Conservation (phyloP, 2,329 filamentous ascomycete genomes). For the Pezicula carpinea region DNA sequence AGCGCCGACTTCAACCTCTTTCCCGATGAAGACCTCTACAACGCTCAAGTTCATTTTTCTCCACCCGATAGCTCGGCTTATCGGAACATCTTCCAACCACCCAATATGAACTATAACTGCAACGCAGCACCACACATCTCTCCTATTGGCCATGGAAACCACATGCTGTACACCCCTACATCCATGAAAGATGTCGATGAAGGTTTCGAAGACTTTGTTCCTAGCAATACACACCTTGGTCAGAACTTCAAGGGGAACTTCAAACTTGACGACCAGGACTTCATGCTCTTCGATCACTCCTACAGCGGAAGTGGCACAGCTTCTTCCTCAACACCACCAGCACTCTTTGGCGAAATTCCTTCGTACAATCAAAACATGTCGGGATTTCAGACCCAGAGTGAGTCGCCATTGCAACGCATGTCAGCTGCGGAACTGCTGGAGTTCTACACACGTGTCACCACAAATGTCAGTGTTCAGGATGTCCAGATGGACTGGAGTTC, state of each 20-base stretch:
- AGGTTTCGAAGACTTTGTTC: constrained; percentile 24
- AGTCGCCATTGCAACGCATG: constrained; percentile 11
- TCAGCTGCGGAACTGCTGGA: constrained; percentile 22
- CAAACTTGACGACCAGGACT: constrained; percentile 14
- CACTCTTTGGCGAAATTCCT: constrained; percentile 26
- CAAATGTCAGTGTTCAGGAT: constrained; percentile 12
- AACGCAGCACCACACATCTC: constrained; percentile 54
- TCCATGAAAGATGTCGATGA: constrained; percentile 61
- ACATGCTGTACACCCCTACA: constrained; percentile 65
- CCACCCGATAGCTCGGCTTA: constrained; percentile 39
- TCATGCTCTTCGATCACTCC: constrained; percentile 25
- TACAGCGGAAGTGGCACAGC: constrained; percentile 13
- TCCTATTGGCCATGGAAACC: constrained; percentile 61
- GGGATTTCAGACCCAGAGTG: constrained; percentile 11
- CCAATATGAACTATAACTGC: constrained; percentile 23
- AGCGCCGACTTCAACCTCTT: constrained; percentile 50
- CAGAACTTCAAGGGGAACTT: too few relatives aligned
- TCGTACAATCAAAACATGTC: constrained; percentile 6
- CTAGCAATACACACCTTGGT: constrained; percentile 15
- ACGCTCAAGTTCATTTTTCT: constrained; percentile 51
- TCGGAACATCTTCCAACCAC: constrained; percentile 26
- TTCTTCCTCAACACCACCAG: constrained; percentile 17
- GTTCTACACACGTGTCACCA: constrained; percentile 23
- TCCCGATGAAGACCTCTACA: constrained; percentile 57
- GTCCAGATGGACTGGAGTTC: constrained; percentile 21